A percentile compares a stretch with the other conserved stretches of the same genome.
phyloP scores from a whole-genome alignment of 2,329 filamentous ascomycete genomes.

The Colletotrichum musae region DNA sequence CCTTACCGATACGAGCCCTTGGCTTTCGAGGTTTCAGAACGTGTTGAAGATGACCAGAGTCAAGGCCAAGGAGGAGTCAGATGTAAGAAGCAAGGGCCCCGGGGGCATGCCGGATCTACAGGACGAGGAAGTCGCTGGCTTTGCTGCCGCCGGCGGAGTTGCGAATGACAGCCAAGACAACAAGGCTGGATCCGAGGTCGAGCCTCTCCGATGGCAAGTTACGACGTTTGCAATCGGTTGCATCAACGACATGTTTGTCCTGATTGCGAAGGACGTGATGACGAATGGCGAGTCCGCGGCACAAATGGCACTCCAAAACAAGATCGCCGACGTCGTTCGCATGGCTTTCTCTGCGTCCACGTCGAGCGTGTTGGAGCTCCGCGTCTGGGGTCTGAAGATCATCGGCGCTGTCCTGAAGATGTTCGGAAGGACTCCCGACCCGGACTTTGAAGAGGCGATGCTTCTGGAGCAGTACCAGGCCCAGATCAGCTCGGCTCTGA shows the following conservation, averaged over 20 bases:
- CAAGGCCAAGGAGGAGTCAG: slow-evolving; percentile 70
- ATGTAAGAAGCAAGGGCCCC: slow-evolving; percentile 58
- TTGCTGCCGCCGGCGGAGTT: slow-evolving; percentile 75
- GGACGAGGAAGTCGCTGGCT: slow-evolving; percentile 97
- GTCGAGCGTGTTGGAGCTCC: slow-evolving; percentile 88
- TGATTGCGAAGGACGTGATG: slow-evolving; percentile 84
- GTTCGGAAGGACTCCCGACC: slow-evolving; percentile 95
- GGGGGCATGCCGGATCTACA: slow-evolving; percentile 81
- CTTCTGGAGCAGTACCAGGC: slow-evolving; percentile 98
- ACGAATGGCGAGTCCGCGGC: slow-evolving; percentile 84
- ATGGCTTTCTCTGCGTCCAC: slow-evolving; percentile 99
- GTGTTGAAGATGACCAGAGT: slow-evolving; percentile 90
- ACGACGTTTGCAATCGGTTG: slow-evolving; percentile 94
- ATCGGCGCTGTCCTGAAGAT: slow-evolving; percentile 94
- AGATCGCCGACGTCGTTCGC: slow-evolving; percentile 91
- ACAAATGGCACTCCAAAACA: slow-evolving; percentile 83
- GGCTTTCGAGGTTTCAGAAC: slow-evolving; percentile 90
- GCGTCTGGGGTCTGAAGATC: slow-evolving; percentile 93
- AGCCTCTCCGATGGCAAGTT: slow-evolving; percentile 95
- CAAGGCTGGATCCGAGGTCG: slow-evolving; percentile 76
- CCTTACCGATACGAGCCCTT: slow-evolving; percentile 82
- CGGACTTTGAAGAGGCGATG: slow-evolving; percentile 97
- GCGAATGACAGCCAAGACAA: slow-evolving; percentile 66
- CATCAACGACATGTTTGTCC: slow-evolving; percentile 84
- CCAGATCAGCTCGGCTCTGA: slow-evolving; percentile 96